Percentiles rank a stretch among this genome's conserved stretches.
These are phyloP conservation scores for thale cress (Arabidopsis thaliana) DNA, from an alignment of 345 rosid genomes.

Conservation along the genomic window TAIR10.1 NC_003075.7:2320501-2321000, in stretches of 20 bases:
- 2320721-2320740: not conserved
- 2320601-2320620: not conserved
- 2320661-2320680: no score
- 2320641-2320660: no score
- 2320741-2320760: not conserved
- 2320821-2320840: not conserved
- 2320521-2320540: slow-evolving; percentile 23
- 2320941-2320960: slow-evolving; percentile 12
- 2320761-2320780: not conserved
- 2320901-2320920: slow-evolving; percentile 35
- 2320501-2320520: slow-evolving; percentile 41
- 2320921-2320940: slow-evolving; percentile 31
- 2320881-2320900: slow-evolving; percentile 36
- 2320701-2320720: no score
- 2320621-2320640: no score
- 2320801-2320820: not conserved
- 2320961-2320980: not conserved
- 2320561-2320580: not conserved
- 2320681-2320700: no score
- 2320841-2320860: not conserved
- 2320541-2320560: not conserved
- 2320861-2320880: not conserved
- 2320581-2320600: not conserved
- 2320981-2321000: not conserved
- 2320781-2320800: not conserved